Evolutionary conservation across 371 early-diverging fungal genomes (phyloP), one percentile per base, ranked within the genome.

Genomic region (Coemansia sp.): DNA sequence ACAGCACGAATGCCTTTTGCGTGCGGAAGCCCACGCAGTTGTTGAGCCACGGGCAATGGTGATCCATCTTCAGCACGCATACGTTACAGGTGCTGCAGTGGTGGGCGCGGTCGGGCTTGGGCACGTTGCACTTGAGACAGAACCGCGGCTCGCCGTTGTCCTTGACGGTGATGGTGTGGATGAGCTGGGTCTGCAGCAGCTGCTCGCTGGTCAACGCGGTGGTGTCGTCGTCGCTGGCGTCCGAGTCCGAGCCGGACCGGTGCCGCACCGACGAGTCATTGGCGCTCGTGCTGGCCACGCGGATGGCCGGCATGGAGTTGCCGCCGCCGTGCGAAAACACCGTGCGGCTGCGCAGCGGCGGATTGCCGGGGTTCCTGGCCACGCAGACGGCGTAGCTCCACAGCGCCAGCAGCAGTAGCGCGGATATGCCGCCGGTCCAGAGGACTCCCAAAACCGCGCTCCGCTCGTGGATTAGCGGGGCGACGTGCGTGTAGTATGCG

Each of bases 1-100:
- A 77, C 43, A 73, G 50, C n/a, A 70, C 1, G 26, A 76, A 73
- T 1, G 65, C 53, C 55, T 84, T 86, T 34, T 83, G 79, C 57
- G 85, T 87, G 16, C 73, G 62, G 63, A 78, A 81, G 11, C 86
- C 84, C 30, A 87, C 81, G 68, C 87, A 87, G 47, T 74, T 76
- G 55, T 79, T 78, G 49, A 87, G 64, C 85, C 87, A 86, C 13
- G 81, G 79, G 55, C 87, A 87, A 61, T 87, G 87, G 65, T 86
- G 87, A 71, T 87, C 87, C 86, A 87, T 84, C 35, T 79, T 79
- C 54, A 82, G 78, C 42, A 87, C 80, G 55, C 87, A 87, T 36
- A 63, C 60, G 8, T 73, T 65, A 60, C 87, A 86, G n/a, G 69
- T 60, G 40, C 78, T 79, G 66, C 87, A 87, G 65, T 87, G 87